These are phyloP conservation scores for Hanseniaspora nectarophila DNA, from an alignment of 805 yeast genomes.

Conservation along the genomic window DNA sequence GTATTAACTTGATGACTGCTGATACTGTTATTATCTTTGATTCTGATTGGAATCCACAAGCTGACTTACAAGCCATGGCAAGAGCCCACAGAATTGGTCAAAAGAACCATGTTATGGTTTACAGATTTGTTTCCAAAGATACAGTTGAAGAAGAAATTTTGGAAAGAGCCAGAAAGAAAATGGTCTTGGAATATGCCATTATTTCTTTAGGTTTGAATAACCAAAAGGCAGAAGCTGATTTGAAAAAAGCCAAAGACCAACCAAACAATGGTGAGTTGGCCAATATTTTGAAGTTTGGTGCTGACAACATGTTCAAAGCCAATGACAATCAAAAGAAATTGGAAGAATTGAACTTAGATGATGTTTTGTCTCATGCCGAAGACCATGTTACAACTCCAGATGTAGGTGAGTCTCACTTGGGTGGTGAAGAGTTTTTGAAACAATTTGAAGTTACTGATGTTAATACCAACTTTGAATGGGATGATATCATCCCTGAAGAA, in stretches of 20 bases:
- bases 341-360: slow-evolving; percentile 90
- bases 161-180: slow-evolving; percentile 93
- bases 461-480: slow-evolving; percentile 98
- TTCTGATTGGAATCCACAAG: slow-evolving; percentile 99
- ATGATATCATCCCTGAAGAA: slow-evolving; percentile 93
- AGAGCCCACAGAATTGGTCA: slow-evolving; percentile 99
- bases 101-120: slow-evolving; percentile 93
- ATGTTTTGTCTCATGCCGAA: slow-evolving; percentile 91
- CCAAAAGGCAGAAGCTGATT: slow-evolving; percentile 31
- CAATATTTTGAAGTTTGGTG: slow-evolving; percentile 94
- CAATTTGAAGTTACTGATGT: slow-evolving; percentile 98
- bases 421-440: slow-evolving; percentile 92
- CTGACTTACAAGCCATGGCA: slow-evolving; percentile 98
- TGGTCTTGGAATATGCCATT: slow-evolving; percentile 96
- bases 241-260: slow-evolving; percentile 45
- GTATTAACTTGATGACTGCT: slow-evolving; percentile 97
- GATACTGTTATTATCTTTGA: slow-evolving; percentile 97
- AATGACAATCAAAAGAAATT: slow-evolving; percentile 87
- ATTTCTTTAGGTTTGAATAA: slow-evolving; percentile 71
- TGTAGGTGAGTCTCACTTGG: slow-evolving; percentile 90
- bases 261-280: slow-evolving; percentile 77
- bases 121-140: slow-evolving; percentile 93
- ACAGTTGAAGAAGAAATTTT: slow-evolving; percentile 96
- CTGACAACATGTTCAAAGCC: slow-evolving; percentile 96
- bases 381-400: slow-evolving; percentile 95